These are phyloP conservation scores for Globisporangium cystogenes DNA, from an alignment of 352 stramenopile genomes.

Conservation along the genomic window DNA sequence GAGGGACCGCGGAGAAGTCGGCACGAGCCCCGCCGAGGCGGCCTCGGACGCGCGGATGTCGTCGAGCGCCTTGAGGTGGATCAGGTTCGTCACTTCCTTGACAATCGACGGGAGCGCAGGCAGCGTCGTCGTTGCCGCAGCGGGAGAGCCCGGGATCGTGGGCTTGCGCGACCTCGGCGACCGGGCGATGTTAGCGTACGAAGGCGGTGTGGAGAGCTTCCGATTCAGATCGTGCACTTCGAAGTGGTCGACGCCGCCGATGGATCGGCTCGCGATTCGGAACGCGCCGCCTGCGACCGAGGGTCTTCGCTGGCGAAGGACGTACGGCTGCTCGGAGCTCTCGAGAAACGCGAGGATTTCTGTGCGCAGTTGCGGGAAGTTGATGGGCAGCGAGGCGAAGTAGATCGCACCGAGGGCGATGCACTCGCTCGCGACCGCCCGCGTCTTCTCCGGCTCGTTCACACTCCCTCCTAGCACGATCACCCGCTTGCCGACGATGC, in stretches of 20 bases:
- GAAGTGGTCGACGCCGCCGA: conserved; percentile 37
- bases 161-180: conserved; percentile 23
- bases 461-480: conserved; percentile 55
- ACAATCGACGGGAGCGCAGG: conserved; percentile 11
- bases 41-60: conserved; percentile 24
- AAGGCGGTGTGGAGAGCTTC: conserved; percentile 30
- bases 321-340: conserved; percentile 39
- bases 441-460: conserved; percentile 22
- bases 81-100: conserved; percentile 11
- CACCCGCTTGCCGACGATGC: conserved; percentile 31
- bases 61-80: conserved; percentile 14
- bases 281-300: conserved; percentile 8
- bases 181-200: conserved; percentile 21
- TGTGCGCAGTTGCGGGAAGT: conserved; percentile 55
- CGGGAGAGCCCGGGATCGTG: conserved; percentile 1
- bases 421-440: conserved; percentile 31
- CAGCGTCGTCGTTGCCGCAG: conserved; percentile 5
- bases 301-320: conserved; percentile 46
- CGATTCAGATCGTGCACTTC: conserved; percentile 24
- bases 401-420: conserved; percentile 44
- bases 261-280: conserved; percentile 22
- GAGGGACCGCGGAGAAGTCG: conserved; percentile 31
- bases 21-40: conserved; percentile 17
- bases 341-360: conserved; percentile 54
- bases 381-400: conserved; percentile 50